These are phyloP conservation scores for Rhypophila decipiens DNA, from an alignment of 495 filamentous ascomycete species.

Conservation along the genomic window DNA sequence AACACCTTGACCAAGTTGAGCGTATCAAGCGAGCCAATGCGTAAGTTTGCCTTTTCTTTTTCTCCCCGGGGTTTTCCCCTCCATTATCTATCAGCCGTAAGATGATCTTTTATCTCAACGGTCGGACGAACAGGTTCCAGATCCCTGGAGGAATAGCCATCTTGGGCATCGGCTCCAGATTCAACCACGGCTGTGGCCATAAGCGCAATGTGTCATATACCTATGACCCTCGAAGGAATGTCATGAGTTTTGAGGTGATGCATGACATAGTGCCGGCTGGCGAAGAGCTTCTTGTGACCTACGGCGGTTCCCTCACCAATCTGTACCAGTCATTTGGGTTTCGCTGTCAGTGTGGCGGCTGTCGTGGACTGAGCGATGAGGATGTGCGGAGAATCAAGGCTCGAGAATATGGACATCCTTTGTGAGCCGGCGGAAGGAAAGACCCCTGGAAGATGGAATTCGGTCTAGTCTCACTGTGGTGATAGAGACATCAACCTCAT, in stretches of 20 bases:
- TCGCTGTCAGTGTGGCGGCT: slow-evolving; percentile 26
- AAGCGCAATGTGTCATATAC: slow-evolving; percentile 17
- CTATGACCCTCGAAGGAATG: background rate
- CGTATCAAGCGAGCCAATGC: slow-evolving; percentile 20
- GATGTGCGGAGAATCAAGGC: background rate
- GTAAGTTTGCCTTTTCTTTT: slow-evolving; percentile 17
- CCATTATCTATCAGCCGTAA: no score
- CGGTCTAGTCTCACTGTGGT: no score
- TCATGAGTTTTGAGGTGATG: slow-evolving; percentile 13
- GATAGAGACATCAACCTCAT: no score
- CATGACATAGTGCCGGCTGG: slow-evolving; percentile 17
- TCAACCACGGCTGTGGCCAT: slow-evolving; percentile 30
- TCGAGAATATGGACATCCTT: background rate
- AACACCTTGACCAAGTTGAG: slow-evolving; percentile 11
- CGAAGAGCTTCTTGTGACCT: slow-evolving; percentile 25
- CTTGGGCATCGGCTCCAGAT: slow-evolving; percentile 22
- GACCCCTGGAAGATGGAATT: no score
- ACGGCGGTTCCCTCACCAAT: slow-evolving; percentile 16
- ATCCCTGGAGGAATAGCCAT: slow-evolving; percentile 15
- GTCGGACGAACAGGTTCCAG: slow-evolving; percentile 15
- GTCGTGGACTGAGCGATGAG: slow-evolving; percentile 7
- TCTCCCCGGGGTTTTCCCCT: no score
- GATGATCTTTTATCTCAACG: no score
- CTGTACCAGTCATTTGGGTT: slow-evolving; percentile 29
- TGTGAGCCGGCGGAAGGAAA: background rate